These are phyloP conservation scores for Periconia sp. DNA, from an alignment of 2,329 filamentous ascomycete species.

Conservation along the genomic window DNA sequence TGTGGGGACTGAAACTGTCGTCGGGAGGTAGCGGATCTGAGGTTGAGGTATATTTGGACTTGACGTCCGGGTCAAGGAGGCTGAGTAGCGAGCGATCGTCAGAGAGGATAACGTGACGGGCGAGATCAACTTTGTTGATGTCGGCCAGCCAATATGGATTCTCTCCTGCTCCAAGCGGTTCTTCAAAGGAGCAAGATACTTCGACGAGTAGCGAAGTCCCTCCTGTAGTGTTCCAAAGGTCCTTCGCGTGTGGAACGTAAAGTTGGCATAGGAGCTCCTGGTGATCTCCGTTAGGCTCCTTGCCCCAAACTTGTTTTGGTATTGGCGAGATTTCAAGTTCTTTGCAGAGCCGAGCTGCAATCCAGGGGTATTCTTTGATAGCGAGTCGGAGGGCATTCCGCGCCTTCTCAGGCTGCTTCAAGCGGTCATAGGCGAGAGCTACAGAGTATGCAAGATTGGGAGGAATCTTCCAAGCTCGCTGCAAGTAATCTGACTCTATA, in stretches of 20 bases:
- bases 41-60: constrained; percentile 62
- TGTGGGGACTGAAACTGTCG: constrained; percentile 44
- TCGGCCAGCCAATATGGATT: constrained; percentile 39
- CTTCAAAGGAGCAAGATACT: constrained; percentile 62
- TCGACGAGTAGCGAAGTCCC: constrained; percentile 72
- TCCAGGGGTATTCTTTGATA: constrained; percentile 80
- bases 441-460: constrained; percentile 78
- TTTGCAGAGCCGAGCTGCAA: constrained; percentile 80
- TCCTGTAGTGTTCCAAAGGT: constrained; percentile 84
- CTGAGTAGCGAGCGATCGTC: constrained; percentile 75
- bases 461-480: constrained; percentile 59
- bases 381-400: constrained; percentile 69
- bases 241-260: constrained; percentile 77
- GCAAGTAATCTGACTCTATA: constrained; percentile 58
- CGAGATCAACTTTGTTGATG: constrained; percentile 57
- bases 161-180: constrained; percentile 29
- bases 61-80: constrained; percentile 69
- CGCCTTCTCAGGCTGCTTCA: constrained; percentile 70
- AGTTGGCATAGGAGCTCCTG: constrained; percentile 75
- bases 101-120: constrained; percentile 79
- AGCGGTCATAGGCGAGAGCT: constrained; percentile 75
- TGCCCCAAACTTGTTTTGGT: constrained; percentile 83
- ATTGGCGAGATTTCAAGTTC: constrained; percentile 77
- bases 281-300: constrained; percentile 67
- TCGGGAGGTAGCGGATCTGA: constrained; percentile 83